A percentile compares a stretch with the other conserved stretches of the same genome.
These are phyloP conservation scores for Poronia punctata DNA, from an alignment of 495 filamentous ascomycete genomes.

Conservation along the genomic window DNA sequence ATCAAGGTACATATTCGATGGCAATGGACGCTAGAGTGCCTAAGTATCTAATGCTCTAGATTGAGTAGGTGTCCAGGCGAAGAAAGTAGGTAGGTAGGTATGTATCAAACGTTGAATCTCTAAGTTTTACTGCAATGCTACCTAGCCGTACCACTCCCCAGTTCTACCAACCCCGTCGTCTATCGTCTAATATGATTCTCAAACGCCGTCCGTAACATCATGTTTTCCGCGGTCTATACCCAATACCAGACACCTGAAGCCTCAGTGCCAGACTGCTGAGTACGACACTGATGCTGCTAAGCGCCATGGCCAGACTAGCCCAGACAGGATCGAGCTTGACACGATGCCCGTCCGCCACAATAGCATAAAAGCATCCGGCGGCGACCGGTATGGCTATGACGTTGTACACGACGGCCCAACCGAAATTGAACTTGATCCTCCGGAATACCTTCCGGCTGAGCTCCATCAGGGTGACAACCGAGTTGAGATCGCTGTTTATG, in stretches of 20 bases:
- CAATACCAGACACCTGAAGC: slow-evolving; percentile 38
- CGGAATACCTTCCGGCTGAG: slow-evolving; percentile 67
- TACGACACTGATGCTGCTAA: slow-evolving; percentile 77
- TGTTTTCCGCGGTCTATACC: slow-evolving; percentile 36
- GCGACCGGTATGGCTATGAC: slow-evolving; percentile 71
- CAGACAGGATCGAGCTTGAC: slow-evolving; percentile 69
- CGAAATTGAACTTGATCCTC: slow-evolving; percentile 80
- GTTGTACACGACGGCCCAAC: slow-evolving; percentile 87
- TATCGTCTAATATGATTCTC: too few relatives aligned
- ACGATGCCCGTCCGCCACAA: slow-evolving; percentile 46
- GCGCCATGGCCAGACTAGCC: slow-evolving; percentile 81
- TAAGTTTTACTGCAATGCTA: too few relatives aligned
- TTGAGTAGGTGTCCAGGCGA: too few relatives aligned
- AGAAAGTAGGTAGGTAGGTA: too few relatives aligned
- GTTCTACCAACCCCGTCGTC: too few relatives aligned
- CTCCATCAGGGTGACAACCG: slow-evolving; percentile 65
- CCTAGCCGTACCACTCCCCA: too few relatives aligned
- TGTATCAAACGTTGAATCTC: too few relatives aligned
- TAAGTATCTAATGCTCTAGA: too few relatives aligned
- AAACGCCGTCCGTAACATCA: too few relatives aligned
- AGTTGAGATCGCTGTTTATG: slow-evolving; percentile 61
- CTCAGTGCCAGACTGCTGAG: slow-evolving; percentile 63
- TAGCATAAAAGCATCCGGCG: slow-evolving; percentile 72
- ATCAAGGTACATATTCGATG: too few relatives aligned
- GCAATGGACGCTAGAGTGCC: too few relatives aligned